Evolutionary conservation across 75 land plant genomes (phyloP).

Genomic region (Pinus taeda): DNA sequence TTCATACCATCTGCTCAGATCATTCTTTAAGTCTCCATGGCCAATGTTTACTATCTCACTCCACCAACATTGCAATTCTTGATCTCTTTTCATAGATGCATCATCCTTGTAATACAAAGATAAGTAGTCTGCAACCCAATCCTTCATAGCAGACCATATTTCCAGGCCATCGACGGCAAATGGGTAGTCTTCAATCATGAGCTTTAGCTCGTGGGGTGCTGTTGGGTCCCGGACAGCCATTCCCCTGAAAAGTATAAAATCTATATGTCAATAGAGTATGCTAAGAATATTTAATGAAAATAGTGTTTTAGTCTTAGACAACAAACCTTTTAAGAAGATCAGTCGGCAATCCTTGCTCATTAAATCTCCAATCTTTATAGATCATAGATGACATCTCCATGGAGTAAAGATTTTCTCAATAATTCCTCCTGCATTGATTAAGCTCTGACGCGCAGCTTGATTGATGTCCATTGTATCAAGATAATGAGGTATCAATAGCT

Average conservation of each 20-base stretch:
- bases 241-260: too few species aligned
- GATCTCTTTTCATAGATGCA: slow-evolving; percentile 17
- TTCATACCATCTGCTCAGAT: slow-evolving; percentile 10
- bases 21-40: slow-evolving; percentile 63
- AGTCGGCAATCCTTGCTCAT: slow-evolving; percentile 35
- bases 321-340: slow-evolving; percentile 54
- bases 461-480: slow-evolving; percentile 58
- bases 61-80: slow-evolving; percentile 68
- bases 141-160: slow-evolving; percentile 38
- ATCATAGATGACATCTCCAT: too few species aligned
- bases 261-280: too few species aligned
- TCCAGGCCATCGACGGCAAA: slow-evolving; percentile 68
- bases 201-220: slow-evolving; percentile 56
- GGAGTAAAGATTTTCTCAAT: slow-evolving; percentile 9
- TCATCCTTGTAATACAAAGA: slow-evolving; percentile 36
- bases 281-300: not conserved
- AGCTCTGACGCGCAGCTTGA: slow-evolving; percentile 1
- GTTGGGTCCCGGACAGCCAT: slow-evolving; percentile 85
- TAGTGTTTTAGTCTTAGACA: not conserved
- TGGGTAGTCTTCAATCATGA: slow-evolving; percentile 88
- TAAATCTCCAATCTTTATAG: not conserved
- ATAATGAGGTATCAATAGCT: slow-evolving; percentile 67
- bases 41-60: slow-evolving; percentile 46
- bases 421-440: slow-evolving; percentile 15
- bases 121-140: slow-evolving; percentile 52